These are phyloP conservation scores for Rhynchospora tenuis DNA, from an alignment of 176 grass and related monocot species.

Conservation along the genomic window DNA sequence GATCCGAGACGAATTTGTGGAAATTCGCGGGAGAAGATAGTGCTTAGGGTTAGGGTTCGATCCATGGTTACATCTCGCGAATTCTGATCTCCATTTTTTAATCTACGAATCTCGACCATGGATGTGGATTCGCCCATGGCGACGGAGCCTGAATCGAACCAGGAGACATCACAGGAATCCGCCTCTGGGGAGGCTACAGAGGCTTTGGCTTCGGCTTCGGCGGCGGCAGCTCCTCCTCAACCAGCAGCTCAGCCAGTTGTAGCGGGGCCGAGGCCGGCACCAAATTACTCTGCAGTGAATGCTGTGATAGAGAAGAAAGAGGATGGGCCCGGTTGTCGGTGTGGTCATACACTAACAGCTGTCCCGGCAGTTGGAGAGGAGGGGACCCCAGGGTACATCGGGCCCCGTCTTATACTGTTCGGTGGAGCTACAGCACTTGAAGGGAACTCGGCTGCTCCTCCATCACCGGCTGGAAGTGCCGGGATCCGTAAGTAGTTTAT, in stretches of 20 bases:
- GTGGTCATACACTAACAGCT: constrained; percentile 86
- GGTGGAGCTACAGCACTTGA: constrained; percentile 89
- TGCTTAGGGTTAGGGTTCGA: constrained; percentile 20
- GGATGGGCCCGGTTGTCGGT: constrained; percentile 79
- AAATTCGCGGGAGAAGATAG: neutral
- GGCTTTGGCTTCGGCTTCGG: constrained; percentile 30
- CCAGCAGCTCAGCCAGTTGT: constrained; percentile 22
- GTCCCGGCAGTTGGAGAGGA: constrained; percentile 87
- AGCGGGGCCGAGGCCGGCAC: constrained; percentile 57
- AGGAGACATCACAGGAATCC: constrained; percentile 32
- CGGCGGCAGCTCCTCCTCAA: neutral
- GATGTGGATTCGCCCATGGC: constrained; percentile 76
- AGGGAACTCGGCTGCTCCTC: constrained; percentile 82
- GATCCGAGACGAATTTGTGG: neutral
- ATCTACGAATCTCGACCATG: constrained; percentile 44
- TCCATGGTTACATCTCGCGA: constrained; percentile 11
- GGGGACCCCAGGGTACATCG: constrained; percentile 62
- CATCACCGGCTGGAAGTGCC: constrained; percentile 67
- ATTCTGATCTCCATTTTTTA: constrained; percentile 26
- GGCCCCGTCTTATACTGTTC: constrained; percentile 73
- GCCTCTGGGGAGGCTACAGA: constrained; percentile 19
- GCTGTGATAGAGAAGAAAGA: constrained; percentile 91
- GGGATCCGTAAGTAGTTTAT: constrained; percentile 78
- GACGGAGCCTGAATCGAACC: constrained; percentile 64
- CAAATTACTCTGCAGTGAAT: constrained; percentile 65